These are phyloP conservation scores for Phialophora chinensis DNA, from an alignment of 2,329 filamentous ascomycete genomes.

Conservation along the genomic window DNA sequence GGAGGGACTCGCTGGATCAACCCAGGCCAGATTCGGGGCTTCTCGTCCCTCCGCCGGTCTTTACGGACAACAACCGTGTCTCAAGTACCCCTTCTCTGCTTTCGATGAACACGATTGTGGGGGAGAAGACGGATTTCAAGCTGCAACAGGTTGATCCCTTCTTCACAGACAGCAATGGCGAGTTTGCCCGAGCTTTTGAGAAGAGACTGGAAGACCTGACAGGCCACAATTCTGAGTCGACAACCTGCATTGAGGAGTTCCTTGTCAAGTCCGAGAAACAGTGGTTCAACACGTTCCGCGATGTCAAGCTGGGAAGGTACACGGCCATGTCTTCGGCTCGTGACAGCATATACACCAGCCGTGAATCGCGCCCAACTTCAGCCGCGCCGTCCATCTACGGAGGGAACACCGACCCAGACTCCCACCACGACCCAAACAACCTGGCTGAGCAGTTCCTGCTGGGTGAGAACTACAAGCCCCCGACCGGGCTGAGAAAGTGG, in stretches of 20 bases:
- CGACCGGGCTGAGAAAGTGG: conserved; percentile 61
- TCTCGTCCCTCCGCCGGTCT: conserved; percentile 31
- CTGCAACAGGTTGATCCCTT: conserved; percentile 71
- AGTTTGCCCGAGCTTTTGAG: conserved; percentile 66
- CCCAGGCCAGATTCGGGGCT: conserved; percentile 45
- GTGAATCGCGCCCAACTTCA: conserved; percentile 41
- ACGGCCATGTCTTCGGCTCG: conserved; percentile 47
- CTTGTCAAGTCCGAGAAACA: conserved; percentile 69
- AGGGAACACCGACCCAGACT: conserved; percentile 43
- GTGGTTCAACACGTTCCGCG: conserved; percentile 66
- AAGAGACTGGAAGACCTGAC: conserved; percentile 62
- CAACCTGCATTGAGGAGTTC: conserved; percentile 69
- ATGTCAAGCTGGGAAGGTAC: conserved; percentile 63
- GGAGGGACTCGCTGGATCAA: conserved; percentile 42
- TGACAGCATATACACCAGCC: conserved; percentile 44
- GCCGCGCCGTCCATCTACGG: conserved; percentile 50
- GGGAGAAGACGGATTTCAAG: conserved; percentile 66
- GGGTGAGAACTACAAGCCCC: conserved; percentile 62
- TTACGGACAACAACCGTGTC: conserved; percentile 26
- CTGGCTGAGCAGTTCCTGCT: conserved; percentile 60
- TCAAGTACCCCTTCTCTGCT: conserved; percentile 51
- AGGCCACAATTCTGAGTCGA: conserved; percentile 62
- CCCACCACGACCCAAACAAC: conserved; percentile 43
- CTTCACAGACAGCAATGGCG: conserved; percentile 68
- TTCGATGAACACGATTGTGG: conserved; percentile 63